Percentiles rank a stretch among this genome's conserved stretches.
These are phyloP conservation scores for Pyronema domesticum DNA, from an alignment of 495 filamentous ascomycete genomes.

Conservation along the genomic window DNA sequence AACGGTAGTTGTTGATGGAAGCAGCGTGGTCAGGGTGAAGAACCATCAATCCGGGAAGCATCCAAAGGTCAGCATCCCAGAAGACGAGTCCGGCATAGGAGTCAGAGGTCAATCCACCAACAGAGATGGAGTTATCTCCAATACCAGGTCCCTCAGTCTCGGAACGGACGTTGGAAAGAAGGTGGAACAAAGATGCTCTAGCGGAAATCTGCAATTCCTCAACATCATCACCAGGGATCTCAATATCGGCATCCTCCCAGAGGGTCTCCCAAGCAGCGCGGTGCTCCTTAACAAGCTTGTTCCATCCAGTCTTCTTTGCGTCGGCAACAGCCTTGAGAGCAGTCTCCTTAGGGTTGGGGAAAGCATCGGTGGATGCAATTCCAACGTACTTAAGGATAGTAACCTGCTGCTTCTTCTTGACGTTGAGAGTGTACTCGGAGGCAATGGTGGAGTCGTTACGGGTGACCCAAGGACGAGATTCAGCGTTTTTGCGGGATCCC, in stretches of 20 bases:
- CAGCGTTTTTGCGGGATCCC: constrained; percentile 25
- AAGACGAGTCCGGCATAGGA: constrained; percentile 40
- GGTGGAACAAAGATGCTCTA: constrained; percentile 48
- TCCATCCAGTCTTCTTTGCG: constrained; percentile 29
- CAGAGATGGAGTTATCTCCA: constrained; percentile 35
- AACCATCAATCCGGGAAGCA: constrained; percentile 37
- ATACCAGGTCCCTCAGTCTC: constrained; percentile 32
- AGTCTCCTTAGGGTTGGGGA: constrained; percentile 26
- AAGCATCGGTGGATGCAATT: constrained; percentile 36
- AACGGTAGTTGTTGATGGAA: constrained; percentile 36
- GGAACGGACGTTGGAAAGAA: constrained; percentile 41
- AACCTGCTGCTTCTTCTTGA: constrained; percentile 27
- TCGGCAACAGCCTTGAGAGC: constrained; percentile 29
- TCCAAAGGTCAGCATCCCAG: constrained; percentile 44
- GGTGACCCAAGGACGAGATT: constrained; percentile 24
- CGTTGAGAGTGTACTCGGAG: constrained; percentile 31
- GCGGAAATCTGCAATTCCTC: constrained; percentile 43
- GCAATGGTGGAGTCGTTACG: constrained; percentile 34
- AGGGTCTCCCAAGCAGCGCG: constrained; percentile 31
- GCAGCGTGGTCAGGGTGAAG: constrained; percentile 31
- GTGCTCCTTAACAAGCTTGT: constrained; percentile 28
- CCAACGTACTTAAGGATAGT: constrained; percentile 36
- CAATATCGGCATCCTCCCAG: constrained; percentile 38
- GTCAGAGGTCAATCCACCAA: constrained; percentile 37
- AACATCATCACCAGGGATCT: constrained; percentile 39